Evolutionary conservation across 495 filamentous ascomycete species (phyloP).

Genomic region (Penicillium coffeae): DNA sequence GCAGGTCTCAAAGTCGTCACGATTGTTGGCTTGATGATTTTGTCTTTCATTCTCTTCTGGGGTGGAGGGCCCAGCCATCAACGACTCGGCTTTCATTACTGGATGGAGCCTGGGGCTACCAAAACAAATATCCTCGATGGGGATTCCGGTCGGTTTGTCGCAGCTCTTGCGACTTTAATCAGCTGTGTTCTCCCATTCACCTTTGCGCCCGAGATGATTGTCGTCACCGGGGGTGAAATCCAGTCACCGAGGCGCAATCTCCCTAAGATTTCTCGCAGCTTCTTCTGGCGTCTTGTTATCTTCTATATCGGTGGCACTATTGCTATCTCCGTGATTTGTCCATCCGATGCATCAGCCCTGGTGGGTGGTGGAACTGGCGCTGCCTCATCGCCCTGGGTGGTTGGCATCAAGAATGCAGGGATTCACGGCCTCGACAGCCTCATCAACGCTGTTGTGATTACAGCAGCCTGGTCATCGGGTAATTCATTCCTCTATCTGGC

Average conservation of each 20-base stretch:
- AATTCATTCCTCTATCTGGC: constrained; percentile 82
- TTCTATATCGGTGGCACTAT: constrained; percentile 41
- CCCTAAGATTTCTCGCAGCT: constrained; percentile 29
- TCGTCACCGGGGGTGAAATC: constrained; percentile 43
- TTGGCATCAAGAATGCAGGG: constrained; percentile 30
- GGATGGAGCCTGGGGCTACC: constrained; percentile 27
- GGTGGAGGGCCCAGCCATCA: constrained; percentile 13
- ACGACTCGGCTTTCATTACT: constrained; percentile 16
- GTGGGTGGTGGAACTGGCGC: constrained; percentile 21
- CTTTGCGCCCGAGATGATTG: constrained; percentile 45
- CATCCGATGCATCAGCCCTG: constrained; percentile 48
- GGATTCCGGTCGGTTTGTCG: constrained; percentile 28
- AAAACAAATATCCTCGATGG: constrained; percentile 10
- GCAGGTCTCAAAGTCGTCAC: constrained; percentile 74
- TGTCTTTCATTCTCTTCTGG: constrained; percentile 61
- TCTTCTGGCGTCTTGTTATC: constrained; percentile 30
- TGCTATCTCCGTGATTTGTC: constrained; percentile 33
- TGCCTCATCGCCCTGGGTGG: constrained; percentile 48
- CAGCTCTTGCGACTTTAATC: constrained; percentile 50
- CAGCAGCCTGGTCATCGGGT: constrained; percentile 60
- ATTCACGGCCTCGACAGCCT: constrained; percentile 42
- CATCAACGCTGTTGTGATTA: constrained; percentile 43
- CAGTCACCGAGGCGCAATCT: constrained; percentile 27
- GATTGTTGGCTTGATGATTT: constrained; percentile 64
- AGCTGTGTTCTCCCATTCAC: constrained; percentile 52